These are phyloP conservation scores for Moricandia arvensis DNA, from an alignment of 345 rosid genomes.

Conservation along the genomic window DNA sequence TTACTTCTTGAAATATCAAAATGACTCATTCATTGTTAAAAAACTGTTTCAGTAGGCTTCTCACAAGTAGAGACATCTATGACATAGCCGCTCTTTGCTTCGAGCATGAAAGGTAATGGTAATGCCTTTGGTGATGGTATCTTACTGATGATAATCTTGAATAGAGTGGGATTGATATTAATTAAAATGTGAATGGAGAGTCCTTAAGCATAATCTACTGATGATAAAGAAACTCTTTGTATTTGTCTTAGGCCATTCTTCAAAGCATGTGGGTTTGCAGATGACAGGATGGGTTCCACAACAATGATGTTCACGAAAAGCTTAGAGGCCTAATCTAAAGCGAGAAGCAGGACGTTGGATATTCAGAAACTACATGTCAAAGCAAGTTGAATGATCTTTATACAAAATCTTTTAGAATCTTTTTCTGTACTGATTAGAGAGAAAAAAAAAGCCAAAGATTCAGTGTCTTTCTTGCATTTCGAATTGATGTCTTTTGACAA, in stretches of 20 bases:
- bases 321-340: background rate
- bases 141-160: background rate
- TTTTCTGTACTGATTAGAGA: slow-evolving; percentile 1
- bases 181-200: background rate
- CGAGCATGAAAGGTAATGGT: slow-evolving; percentile 60
- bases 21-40: background rate
- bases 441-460: background rate
- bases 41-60: slow-evolving; percentile 46
- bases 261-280: slow-evolving; percentile 80
- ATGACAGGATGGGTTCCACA: slow-evolving; percentile 74
- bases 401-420: background rate
- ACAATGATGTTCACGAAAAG: slow-evolving; percentile 77
- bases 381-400: slow-evolving; percentile 20
- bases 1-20: background rate
- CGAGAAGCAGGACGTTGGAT: background rate
- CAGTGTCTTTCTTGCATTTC: slow-evolving; percentile 11
- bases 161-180: background rate
- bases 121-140: background rate
- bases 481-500: background rate
- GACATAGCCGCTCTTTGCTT: slow-evolving; percentile 92
- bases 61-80: slow-evolving; percentile 63
- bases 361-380: slow-evolving; percentile 5
- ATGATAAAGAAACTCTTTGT: background rate
- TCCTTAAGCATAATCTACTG: background rate
- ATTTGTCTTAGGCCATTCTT: slow-evolving; percentile 63